Base-by-base conservation (phyloP, 2,329 filamentous ascomycete genomes). In the Colletotrichum tanaceti region DNA sequence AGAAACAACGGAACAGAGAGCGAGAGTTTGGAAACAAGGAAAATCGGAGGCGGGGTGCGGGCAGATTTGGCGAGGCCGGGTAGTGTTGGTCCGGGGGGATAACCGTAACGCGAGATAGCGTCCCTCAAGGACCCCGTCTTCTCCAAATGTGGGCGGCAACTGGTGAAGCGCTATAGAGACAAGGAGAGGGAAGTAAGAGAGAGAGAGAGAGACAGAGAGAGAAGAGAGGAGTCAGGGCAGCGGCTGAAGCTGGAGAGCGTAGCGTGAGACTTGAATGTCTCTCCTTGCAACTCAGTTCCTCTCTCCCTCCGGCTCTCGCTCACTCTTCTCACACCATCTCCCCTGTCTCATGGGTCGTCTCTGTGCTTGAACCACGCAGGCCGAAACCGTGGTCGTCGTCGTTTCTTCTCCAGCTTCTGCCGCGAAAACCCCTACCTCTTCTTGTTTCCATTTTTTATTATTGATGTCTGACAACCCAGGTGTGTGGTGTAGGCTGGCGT, bases 11-110 rank as follows among this genome's bases (percentile, higher is more conserved):
- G 54, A 59, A 58, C 44, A 59, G 62, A 65, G 55, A 38, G 50
- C 53, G 53, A 59, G 32, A 54, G 41, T 68, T 67, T 68, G 49
- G 57, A 65, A 65, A 68, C 62, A 65, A 60, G 62, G 65, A 60
- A 65, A 68, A 49, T 55, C 63, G 55, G 65, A 68, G 65, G 65
- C 65, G 65, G 65, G 65, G 65, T 57, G 65, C 62, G 32, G 32
- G 32, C 38, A 54, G 35, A 60, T 65, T 35, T 68, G 65, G 62
- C 65, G 62, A 68, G 46, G 49, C 65, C 55, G 55, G 61, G 49
- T 55, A 54, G 55, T 68, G 65, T 49, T 65, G 62, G 49, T 55
- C 53, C 55, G 39, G 55, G 65, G 65, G 60, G 55, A 46, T 50
- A 24, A 24, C 28, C 28, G 50, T 20, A 53, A 53, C 50, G 28